Base-by-base conservation (phyloP, 495 filamentous ascomycete species). In the Trypethelium eluteriae region DNA sequence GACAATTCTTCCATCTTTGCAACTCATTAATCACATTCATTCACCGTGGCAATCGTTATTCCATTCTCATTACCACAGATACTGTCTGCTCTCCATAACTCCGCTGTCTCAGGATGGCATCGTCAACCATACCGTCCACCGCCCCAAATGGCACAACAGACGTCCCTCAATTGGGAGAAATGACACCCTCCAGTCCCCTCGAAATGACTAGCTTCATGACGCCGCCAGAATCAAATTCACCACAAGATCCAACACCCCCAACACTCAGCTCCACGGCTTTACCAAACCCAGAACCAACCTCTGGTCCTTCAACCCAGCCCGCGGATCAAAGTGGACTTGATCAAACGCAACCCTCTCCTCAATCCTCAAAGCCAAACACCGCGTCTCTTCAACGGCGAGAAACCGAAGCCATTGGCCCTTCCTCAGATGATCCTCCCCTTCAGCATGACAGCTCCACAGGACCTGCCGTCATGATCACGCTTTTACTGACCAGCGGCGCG, bases 401-500 rank as follows among this genome's bases (percentile, higher is more conserved):
- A 64, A 68, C 72, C 34, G 73, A 74, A 70, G 75, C 75, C 63
- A 76, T 77, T 18, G 77, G 74, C n/a, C 74, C 77, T 10, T 76
- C 75, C 36, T 74, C 76, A 59, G 76, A 78, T 38, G 67, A 46
- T 11, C 73, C 73, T 18, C 38, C 66, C 16, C 66, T 69, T 2
- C 69, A 73, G 12, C 16, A 64, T 39, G 67, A 73, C 65, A 53
- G 67, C 49, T 34, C 68, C 16, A 68, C 64, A 38, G 74, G 72
- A 10, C 76, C 76, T 2, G 71, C 74, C 12, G 69, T 78, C 50
- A 62, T 76, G 44, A 87, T 96, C 70, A 95, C 89, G 25, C 79
- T 96, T 11, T 81, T 96, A 10, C 83, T 95, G 56, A 89, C 86
- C 0, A 91, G 85, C 18, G 91, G 92, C 12, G 88, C 90, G 38